Base-by-base conservation (phyloP, 1,139 yeast species). In the Debaryomyces udenii region DNA sequence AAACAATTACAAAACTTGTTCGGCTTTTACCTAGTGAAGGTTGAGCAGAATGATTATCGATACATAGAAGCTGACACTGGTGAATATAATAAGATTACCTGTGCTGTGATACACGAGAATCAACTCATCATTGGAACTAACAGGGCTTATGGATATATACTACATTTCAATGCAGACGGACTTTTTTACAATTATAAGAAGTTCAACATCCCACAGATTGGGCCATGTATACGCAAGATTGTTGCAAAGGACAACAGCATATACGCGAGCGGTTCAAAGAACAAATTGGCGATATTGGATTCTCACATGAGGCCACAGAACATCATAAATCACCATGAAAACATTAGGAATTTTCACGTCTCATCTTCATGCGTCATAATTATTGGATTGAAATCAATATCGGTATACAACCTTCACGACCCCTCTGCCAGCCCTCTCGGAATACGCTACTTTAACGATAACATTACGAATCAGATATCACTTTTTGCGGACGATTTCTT, bases 381-480 rank as follows among this genome's bases (percentile, higher is more conserved):
- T 6, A 26, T 41, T n/a, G 46, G 44, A 5, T 34, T 38, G 16
- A 42, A 38, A 26, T 32, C 32, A n/a, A 28, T 45, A 9, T n/a
- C 30, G 4, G 24, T 36, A 7, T 20, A 35, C 9, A 17, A 30
- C 9, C 30, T 26, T 24, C 18, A 28, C 9, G 42, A 29, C 13
- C 36, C 29, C 15, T 16, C 31, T 5, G 20, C 22, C n/a, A 20
- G 28, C 9, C 23, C 33, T 9, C 17, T 22, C n/a, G 6, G 24
- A 7, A 20, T 45, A 11, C 18, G 23, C 9, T 45, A 45, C 33
- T 30, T 33, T 9, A 45, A 45, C 16, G 39, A 45, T 23, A 45
- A 45, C 32, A 43, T 45, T 15, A 35, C 29, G 7, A 36, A 40
- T 32, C 48, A 45, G 24, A 30, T 29, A 22, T 38, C 41, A 16